Evolutionary conservation across 2,329 filamentous ascomycete species (phyloP).

Genomic region (Clonostachys solani): DNA sequence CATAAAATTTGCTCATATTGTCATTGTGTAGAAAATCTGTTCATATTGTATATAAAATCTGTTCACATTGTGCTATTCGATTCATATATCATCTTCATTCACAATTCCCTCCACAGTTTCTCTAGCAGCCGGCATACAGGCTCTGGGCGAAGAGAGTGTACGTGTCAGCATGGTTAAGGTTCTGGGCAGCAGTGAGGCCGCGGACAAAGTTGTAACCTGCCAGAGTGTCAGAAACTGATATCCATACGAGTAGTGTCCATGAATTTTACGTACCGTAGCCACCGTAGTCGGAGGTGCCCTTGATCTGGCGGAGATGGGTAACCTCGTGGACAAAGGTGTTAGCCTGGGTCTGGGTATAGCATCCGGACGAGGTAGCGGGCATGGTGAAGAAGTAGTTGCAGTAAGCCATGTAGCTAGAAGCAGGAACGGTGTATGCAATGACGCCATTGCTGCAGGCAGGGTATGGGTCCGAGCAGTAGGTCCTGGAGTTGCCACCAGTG

Average conservation of each 20-base stretch:
- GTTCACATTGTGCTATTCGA: no score
- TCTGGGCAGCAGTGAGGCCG: constrained; percentile 39
- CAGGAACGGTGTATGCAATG: constrained; percentile 58
- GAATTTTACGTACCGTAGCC: constrained; percentile 37
- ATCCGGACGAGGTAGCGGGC: constrained; percentile 39
- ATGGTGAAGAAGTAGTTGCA: constrained; percentile 58
- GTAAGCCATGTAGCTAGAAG: constrained; percentile 52
- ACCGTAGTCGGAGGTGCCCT: constrained; percentile 54
- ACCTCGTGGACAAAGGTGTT: constrained; percentile 63
- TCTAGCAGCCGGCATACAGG: constrained; percentile 12
- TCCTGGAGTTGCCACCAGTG: not conserved
- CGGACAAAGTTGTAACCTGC: constrained; percentile 41
- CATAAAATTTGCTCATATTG: no score
- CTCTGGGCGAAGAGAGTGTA: constrained; percentile 36
- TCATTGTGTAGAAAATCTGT: no score
- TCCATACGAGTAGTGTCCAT: not conserved
- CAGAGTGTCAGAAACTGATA: not conserved
- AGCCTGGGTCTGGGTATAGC: constrained; percentile 62
- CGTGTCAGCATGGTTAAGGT: constrained; percentile 61
- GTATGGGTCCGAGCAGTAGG: not conserved
- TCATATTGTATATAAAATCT: no score
- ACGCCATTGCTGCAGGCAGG: not conserved
- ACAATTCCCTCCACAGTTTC: not conserved
- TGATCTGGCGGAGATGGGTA: constrained; percentile 54
- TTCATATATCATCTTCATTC: no score